Conservation (phyloP, 768 basidiomycete genomes). For the Tremella fuciformis region DNA sequence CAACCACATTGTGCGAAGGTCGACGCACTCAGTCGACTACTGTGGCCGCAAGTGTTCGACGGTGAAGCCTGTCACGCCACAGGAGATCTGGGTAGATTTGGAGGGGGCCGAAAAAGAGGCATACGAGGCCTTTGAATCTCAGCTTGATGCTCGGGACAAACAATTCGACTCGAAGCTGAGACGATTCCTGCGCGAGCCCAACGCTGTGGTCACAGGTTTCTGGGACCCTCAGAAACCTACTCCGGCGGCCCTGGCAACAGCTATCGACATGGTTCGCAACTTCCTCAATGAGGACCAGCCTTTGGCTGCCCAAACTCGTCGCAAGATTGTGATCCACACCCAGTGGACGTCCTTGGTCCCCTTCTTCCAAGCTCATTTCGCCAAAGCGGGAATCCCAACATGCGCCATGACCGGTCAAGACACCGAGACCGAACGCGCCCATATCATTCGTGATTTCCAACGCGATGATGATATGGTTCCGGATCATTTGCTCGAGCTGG, state of each 20-base stretch:
- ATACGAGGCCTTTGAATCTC: not conserved
- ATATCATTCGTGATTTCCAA: not conserved
- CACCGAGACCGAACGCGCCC: not conserved
- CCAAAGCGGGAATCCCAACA: not conserved
- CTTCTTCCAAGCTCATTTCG: not conserved
- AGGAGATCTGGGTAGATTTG: no score
- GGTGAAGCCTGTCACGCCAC: no score
- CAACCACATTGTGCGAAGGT: no score
- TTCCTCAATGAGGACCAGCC: not conserved
- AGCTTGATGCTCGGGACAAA: not conserved
- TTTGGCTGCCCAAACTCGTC: not conserved
- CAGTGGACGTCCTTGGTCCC: not conserved
- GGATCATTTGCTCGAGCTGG: no score
- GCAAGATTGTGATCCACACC: not conserved
- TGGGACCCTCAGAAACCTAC: not conserved
- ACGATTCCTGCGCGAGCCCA: not conserved
- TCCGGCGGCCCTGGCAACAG: not conserved
- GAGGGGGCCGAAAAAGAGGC: not conserved
- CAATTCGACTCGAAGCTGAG: not conserved
- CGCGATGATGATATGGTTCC: not conserved
- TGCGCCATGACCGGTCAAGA: not conserved
- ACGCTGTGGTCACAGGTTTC: not conserved
- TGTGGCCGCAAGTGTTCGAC: no score
- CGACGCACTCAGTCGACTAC: no score
- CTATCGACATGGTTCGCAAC: not conserved